A percentile compares a stretch with the other conserved stretches of the same genome.
These are phyloP conservation scores for Entamoeba moshkovskii DNA, from an alignment of 208 protist genomes.

Conservation along the genomic window DNA sequence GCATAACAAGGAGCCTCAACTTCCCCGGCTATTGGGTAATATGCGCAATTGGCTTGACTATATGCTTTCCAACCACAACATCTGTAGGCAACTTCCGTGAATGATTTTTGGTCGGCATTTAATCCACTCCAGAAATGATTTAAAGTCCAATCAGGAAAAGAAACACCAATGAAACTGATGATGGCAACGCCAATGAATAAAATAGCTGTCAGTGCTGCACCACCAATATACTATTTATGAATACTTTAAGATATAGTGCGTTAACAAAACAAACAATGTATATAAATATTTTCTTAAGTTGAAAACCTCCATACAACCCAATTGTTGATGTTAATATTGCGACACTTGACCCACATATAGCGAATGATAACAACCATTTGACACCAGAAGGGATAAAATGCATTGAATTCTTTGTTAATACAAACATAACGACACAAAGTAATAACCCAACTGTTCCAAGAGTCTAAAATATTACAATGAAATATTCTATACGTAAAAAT, in stretches of 20 bases:
- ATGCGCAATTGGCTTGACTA: background rate
- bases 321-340: background rate
- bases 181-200: background rate
- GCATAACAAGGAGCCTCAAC: background rate
- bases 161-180: background rate
- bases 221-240: background rate
- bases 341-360: background rate
- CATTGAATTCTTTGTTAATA: background rate
- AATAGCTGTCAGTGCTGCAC: background rate
- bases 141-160: background rate
- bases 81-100: background rate
- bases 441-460: background rate
- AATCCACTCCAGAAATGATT: background rate
- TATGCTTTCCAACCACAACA: background rate
- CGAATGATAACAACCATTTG: background rate
- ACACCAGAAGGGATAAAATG: background rate
- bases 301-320: background rate
- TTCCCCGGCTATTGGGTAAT: background rate
- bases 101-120: background rate
- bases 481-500: background rate
- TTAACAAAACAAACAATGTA: background rate
- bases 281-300: background rate
- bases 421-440: background rate
- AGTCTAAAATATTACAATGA: background rate
- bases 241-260: background rate